A percentile compares a stretch with the other conserved stretches of the same genome.
Conservation (phyloP, 129 eudicot species). For the Flaveria sonorensis region DNA sequence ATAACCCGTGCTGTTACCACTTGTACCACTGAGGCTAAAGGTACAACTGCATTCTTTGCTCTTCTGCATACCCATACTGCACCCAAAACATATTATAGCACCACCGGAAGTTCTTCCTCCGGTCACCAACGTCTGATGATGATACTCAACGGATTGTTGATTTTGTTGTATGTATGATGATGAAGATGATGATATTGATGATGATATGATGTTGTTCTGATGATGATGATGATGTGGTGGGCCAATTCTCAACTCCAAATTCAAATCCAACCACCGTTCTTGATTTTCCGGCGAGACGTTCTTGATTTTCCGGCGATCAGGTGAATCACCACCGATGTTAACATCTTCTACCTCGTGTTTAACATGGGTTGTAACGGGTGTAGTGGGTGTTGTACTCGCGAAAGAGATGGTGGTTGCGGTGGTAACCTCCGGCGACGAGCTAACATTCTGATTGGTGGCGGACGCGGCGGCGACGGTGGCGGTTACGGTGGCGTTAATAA, state of each 20-base stretch:
- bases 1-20: slow-evolving; percentile 52
- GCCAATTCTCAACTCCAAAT: slow-evolving; percentile 79
- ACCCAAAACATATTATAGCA: slow-evolving; percentile 58
- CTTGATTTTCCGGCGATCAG: slow-evolving; percentile 24
- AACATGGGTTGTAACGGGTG: slow-evolving; percentile 18
- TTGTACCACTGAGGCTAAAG: slow-evolving; percentile 24
- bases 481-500: slow-evolving; percentile 34
- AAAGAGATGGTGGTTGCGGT: slow-evolving; percentile 36
- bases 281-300: slow-evolving; percentile 28
- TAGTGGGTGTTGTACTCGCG: slow-evolving; percentile 21
- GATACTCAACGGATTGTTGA: slow-evolving; percentile 26
- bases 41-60: slow-evolving; percentile 76
- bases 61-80: slow-evolving; percentile 71
- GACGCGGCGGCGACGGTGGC: not conserved
- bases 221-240: slow-evolving; percentile 59
- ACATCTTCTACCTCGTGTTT: slow-evolving; percentile 39
- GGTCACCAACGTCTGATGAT: slow-evolving; percentile 45
- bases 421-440: slow-evolving; percentile 30
- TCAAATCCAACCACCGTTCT: slow-evolving; percentile 73
- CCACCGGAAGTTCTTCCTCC: slow-evolving; percentile 48
- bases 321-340: slow-evolving; percentile 19
- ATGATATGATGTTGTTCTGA: slow-evolving; percentile 9
- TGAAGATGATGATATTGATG: not conserved
- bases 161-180: slow-evolving; percentile 21
- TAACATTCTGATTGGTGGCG: slow-evolving; percentile 20